Base-by-base conservation (phyloP, 2,329 filamentous ascomycete species). In the Talaromyces funiculosus region DNA sequence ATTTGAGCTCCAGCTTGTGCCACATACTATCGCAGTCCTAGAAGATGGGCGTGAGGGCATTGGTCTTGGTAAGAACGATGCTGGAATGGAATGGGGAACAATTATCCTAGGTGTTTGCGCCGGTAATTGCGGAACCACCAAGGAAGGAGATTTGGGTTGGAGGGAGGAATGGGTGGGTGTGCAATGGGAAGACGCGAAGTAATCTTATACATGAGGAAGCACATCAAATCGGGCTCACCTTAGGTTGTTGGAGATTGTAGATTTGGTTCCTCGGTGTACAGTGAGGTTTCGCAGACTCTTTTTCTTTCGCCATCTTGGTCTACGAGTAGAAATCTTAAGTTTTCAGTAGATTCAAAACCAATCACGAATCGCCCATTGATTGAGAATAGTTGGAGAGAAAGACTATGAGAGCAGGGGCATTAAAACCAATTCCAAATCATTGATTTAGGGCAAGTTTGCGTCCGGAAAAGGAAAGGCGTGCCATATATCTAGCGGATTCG, bases 61-160 rank as follows among this genome's bases (percentile, higher is more conserved):
- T 65, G 86, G 88, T 60, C 73, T 86, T 66, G 84, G 83, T 20
- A 73, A 78, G 59, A 75, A 78, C 77, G 82, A 96, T 79, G 69
- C 72, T 56, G 94, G 92, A 0, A 99, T 99, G 94, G 94, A 99
- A 69, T 99, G 94, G 94, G 93, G 93, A 0, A 97, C 92, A 0
- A 83, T 99, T 8, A 85, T 99, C 61, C 80, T 97, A 38, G 92
- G 86, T 0, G 91, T 95, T 7, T 99, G 94, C 73, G 85, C 83
- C 65, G 84, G 77, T 70, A 90, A 97, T 73, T 97, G 94, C 72
- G 84, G 85, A 5, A 82, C 83, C 0, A 81, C 85, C 6, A 74
- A 75, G 12, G 78, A 82, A 37, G 89, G 86, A 0, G 82, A 86
- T 69, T 84, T 86, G 0, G 90, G 87, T 1, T 97, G 95, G 75